These are phyloP conservation scores for Russula sp. DNA, from an alignment of 768 basidiomycete species.

Conservation along the genomic window DNA sequence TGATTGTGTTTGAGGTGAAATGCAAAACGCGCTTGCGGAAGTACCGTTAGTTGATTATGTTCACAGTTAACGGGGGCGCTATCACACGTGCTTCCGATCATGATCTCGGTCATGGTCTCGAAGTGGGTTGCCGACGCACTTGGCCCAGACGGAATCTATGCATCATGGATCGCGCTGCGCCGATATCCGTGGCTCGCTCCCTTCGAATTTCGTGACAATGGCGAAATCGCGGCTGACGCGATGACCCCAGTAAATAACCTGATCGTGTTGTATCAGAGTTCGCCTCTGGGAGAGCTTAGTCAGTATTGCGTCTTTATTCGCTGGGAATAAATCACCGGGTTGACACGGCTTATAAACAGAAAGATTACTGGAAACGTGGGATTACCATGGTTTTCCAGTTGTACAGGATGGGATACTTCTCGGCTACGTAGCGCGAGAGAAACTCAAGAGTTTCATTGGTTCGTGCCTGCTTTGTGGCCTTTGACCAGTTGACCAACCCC, in stretches of 20 bases:
- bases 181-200: slow-evolving; percentile 66
- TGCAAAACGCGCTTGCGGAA: neutral
- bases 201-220: slow-evolving; percentile 55
- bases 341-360: slow-evolving; percentile 26
- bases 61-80: slow-evolving; percentile 67
- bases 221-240: slow-evolving; percentile 51
- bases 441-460: slow-evolving; percentile 37
- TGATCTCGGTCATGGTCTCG: slow-evolving; percentile 70
- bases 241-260: slow-evolving; percentile 50
- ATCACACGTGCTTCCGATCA: slow-evolving; percentile 75
- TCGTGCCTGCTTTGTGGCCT: neutral
- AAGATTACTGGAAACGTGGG: slow-evolving; percentile 35
- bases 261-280: slow-evolving; percentile 34
- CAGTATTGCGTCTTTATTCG: slow-evolving; percentile 5
- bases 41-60: neutral
- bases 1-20: slow-evolving; percentile 64
- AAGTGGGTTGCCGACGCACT: slow-evolving; percentile 74
- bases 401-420: slow-evolving; percentile 43
- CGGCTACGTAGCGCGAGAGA: slow-evolving; percentile 56
- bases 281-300: slow-evolving; percentile 46
- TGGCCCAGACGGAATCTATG: slow-evolving; percentile 61
- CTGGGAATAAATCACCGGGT: neutral
- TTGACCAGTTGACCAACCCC: slow-evolving; percentile 3
- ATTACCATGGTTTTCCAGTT: slow-evolving; percentile 62
- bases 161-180: slow-evolving; percentile 65